phyloP scores from a whole-genome alignment of 192 early-diverging fungal species.

The Backusella psychrophila region DNA sequence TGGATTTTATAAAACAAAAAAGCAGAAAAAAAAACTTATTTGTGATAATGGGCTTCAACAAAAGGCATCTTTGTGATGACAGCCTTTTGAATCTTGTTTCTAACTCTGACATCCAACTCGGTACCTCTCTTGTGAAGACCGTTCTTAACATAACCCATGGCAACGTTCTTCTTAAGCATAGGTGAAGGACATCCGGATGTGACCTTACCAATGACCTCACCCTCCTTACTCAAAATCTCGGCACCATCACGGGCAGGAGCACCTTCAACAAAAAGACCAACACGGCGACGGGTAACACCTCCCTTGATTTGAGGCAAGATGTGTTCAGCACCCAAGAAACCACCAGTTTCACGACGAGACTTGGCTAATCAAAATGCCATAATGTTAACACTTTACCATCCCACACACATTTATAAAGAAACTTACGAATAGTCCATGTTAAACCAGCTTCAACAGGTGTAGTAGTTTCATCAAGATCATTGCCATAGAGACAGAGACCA shows the following conservation, averaged over 20 bases:
- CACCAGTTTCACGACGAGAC: constrained; percentile 83
- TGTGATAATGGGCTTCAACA: constrained; percentile 80
- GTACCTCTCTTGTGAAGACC: constrained; percentile 91
- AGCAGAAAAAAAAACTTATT: constrained; percentile 24
- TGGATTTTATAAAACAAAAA: neutral
- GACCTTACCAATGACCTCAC: constrained; percentile 74
- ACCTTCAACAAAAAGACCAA: constrained; percentile 90
- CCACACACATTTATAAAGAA: neutral
- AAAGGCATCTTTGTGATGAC: constrained; percentile 95
- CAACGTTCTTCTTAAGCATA: constrained; percentile 91
- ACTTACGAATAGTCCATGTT: constrained; percentile 89
- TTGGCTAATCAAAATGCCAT: constrained; percentile 50
- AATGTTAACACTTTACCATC: neutral
- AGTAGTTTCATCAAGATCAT: constrained; percentile 90
- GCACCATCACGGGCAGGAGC: constrained; percentile 87
- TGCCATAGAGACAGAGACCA: constrained; percentile 95
- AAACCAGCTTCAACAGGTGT: constrained; percentile 93
- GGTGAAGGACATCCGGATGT: constrained; percentile 93
- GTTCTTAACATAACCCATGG: constrained; percentile 93
- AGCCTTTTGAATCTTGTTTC: constrained; percentile 82
- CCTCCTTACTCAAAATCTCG: constrained; percentile 62
- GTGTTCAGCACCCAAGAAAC: constrained; percentile 86
- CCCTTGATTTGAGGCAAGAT: constrained; percentile 87
- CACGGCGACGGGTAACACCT: constrained; percentile 73
- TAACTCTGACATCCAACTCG: constrained; percentile 86